A percentile compares a stretch with the other conserved stretches of the same genome.
Evolutionary conservation across 495 filamentous ascomycete genomes (phyloP).

Genomic region (Evernia prunastri): DNA sequence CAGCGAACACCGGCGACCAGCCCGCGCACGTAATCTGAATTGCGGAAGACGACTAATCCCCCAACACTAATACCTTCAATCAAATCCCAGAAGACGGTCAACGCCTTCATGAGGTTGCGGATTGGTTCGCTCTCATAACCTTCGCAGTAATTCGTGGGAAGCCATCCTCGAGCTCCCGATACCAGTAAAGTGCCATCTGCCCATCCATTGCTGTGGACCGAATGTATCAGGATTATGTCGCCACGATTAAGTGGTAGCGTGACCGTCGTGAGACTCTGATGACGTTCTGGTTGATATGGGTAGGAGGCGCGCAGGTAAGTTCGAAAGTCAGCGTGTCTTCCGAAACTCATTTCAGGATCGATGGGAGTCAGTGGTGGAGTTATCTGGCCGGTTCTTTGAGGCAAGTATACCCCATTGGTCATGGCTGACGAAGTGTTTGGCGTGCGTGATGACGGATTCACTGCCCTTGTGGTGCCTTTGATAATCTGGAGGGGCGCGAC

Average conservation of each 20-base stretch:
- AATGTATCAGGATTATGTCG: conserved; percentile 91
- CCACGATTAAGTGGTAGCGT: conserved; percentile 83
- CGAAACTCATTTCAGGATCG: conserved; percentile 51
- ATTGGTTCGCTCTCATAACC: conserved; percentile 83
- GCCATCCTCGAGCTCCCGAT: conserved; percentile 86
- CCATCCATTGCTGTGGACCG: conserved; percentile 98
- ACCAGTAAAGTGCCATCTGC: conserved; percentile 92
- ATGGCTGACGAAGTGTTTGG: conserved; percentile 31
- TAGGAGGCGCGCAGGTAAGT: conserved; percentile 96
- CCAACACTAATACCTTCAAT: conserved; percentile 61
- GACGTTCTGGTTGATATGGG: conserved; percentile 74
- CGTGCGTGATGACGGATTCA: conserved; percentile 38
- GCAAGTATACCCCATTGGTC: conserved; percentile 22
- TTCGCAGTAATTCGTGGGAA: conserved; percentile 98
- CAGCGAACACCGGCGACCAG: conserved; percentile 89
- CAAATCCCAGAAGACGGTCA: conserved; percentile 90
- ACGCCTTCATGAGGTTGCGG: conserved; percentile 73
- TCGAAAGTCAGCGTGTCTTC: conserved; percentile 67
- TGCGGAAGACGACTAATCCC: conserved; percentile 66
- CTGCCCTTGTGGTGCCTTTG: conserved; percentile 51
- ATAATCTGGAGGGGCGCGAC: conserved; percentile 70
- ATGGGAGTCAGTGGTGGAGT: conserved; percentile 71
- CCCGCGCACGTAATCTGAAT: conserved; percentile 84
- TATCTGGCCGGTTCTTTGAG: conserved; percentile 44
- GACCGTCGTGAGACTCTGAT: conserved; percentile 67